Conservation (phyloP, 176 grass and related monocot species). For the Bromus sterilis region DNA sequence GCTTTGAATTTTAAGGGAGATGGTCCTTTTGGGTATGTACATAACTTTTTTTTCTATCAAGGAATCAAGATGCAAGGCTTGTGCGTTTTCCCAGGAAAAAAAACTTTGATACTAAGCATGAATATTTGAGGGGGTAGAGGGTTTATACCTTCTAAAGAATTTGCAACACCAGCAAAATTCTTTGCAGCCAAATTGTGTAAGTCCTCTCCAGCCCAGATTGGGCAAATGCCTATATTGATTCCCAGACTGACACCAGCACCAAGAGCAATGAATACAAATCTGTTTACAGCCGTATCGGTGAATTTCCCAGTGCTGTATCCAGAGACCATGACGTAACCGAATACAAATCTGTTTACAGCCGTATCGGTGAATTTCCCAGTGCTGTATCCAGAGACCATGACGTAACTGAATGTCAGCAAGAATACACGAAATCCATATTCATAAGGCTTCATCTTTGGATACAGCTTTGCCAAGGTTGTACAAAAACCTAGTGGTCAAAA, state of each 20-base stretch:
- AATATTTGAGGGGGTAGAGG: neutral
- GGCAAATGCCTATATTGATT: conserved; percentile 85
- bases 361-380: conserved; percentile 57
- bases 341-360: conserved; percentile 65
- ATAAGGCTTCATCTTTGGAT: conserved; percentile 75
- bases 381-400: conserved; percentile 77
- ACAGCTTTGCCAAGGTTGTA: conserved; percentile 60
- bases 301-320: conserved; percentile 71
- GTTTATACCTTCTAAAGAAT: conserved; percentile 83
- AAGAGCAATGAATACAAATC: conserved; percentile 78
- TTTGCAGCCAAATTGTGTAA: conserved; percentile 83
- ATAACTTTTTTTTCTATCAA: neutral
- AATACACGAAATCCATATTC: conserved; percentile 87
- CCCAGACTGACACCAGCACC: conserved; percentile 72
- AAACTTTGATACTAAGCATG: neutral
- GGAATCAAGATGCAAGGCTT: neutral
- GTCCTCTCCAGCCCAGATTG: conserved; percentile 93
- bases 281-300: conserved; percentile 50
- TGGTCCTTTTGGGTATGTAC: neutral
- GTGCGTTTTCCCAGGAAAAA: neutral
- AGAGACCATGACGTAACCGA: conserved; percentile 78
- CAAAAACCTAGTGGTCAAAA: conserved; percentile 50
- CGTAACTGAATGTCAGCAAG: conserved; percentile 84
- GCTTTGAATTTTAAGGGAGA: neutral
- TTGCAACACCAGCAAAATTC: conserved; percentile 73